Base-by-base conservation (phyloP, 1,139 yeast species). In the Debaryomyces sp. region DNA sequence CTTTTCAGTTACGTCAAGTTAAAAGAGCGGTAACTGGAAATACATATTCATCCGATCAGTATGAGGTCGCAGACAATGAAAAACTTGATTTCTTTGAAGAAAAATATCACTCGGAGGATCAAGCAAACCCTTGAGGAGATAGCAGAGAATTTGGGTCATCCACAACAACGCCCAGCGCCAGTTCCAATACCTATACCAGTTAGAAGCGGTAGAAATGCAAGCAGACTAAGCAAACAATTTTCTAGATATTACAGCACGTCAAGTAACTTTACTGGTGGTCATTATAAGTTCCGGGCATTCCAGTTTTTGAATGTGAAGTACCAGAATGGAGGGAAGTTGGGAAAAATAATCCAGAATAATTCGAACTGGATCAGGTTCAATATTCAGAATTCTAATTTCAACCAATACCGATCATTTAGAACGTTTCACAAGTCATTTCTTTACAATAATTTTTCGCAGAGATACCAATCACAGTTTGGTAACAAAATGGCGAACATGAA, bases 41-140 rank as follows among this genome's bases (percentile, higher is more conserved):
- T 18, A 21, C 24, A 21, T 45, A 34, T 41, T 29, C 41, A 26
- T 27, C 9, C 7, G 12, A 12, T 37, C 15, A 34, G 18, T 13
- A 49, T 49, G 52, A 44, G 30, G 21, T 48, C 54, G 27, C 56
- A 50, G 36, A 48, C 53, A 24, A 50, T 60, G 41, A 57, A 51
- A 44, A 56, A 60, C 43, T 44, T 59, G 42, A 46, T 61, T 12
- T 56, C 70, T 21, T 51, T 60, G 40, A 58, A 65, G 49, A 59
- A 63, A 44, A 66, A 64, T 49, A 54, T 68, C 36, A 56, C 74
- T 40, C 57, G 60, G 41, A 62, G 63, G 33, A 53, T 70, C 42
- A 66, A 64, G 48, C 57, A 63, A 50, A 70, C 70, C 23, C 63
- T 71, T 27, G 63, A 68, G 50, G 73, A 68, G 48, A 62, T 71